Evolutionary conservation across 306 rosid genomes (phyloP), one percentile per base, ranked within the genome.

Genomic region (Pachyrhizus erosus): DNA sequence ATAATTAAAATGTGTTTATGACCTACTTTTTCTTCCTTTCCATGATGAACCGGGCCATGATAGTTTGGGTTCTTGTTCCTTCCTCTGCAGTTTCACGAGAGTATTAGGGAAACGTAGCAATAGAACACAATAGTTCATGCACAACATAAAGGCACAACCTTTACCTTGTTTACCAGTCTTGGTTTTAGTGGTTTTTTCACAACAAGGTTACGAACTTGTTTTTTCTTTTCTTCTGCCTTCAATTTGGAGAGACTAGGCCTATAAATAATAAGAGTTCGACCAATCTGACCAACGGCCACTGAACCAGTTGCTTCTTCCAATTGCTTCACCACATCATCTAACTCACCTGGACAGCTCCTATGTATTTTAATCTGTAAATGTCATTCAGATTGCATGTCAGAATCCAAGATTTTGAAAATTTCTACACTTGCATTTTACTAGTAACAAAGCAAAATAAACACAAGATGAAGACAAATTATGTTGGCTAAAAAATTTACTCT

Each of bases 201-300:
- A 68, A 83, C 79, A 69, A 84, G 80, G 76, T 87, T 84, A 48
- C 84, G 88, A 49, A 66, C 78, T 81, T 86, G 80, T 75, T 76
- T 86, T 88, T 80, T 95, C 89, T 95, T 90, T 88, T 93, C 96
- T 89, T 91, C 98, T 7, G 89, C 97, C 87, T 95, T 91, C 92
- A 90, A 48, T 89, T 92, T 93, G 75, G 94, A 62, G 73, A 91
- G 85, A 85, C 99, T 95, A 33, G 99, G 99, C 85, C 90, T 79
- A 82, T 90, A 95, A 69, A 95, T 75, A 52, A 91, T 90, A 66
- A 92, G 77, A 18, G 98, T 93, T 83, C 98, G 87, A 67, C 98
- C 98, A 74, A 93, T 90, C 76, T 84, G 85, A 62, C 91, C 85
- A 21, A 93, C 92, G 45, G 91, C 88, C 84, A 93, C 98, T 0